phyloP scores from a whole-genome alignment of 163 green algal genomes.

The Prototheca stagnorum region DNA sequence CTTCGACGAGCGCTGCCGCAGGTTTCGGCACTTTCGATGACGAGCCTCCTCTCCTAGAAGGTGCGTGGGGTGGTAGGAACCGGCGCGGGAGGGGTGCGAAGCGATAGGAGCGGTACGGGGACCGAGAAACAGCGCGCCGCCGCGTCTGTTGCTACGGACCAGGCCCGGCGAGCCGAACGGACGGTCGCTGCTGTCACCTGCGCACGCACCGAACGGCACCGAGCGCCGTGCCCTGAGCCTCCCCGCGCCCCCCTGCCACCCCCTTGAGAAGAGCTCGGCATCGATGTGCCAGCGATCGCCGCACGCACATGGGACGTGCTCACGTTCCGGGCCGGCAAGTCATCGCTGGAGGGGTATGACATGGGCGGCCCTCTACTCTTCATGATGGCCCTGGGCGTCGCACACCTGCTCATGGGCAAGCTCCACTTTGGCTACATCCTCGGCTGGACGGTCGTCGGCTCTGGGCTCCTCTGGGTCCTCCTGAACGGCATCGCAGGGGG shows the following conservation, averaged over 20 bases:
- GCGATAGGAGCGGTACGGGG: no score
- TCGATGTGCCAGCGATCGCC: constrained; percentile 67
- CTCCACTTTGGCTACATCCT: constrained; percentile 87
- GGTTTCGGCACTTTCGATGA: constrained; percentile 51
- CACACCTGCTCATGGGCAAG: constrained; percentile 79
- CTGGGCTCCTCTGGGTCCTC: constrained; percentile 58
- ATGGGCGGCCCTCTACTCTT: constrained; percentile 73
- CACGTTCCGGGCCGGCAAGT: constrained; percentile 29
- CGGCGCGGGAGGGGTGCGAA: no score
- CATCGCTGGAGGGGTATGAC: constrained; percentile 56
- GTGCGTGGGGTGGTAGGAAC: constrained; percentile 14
- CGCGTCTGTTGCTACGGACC: no score
- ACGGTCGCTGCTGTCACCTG: no score
- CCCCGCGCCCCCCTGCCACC: no score
- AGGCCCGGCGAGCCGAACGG: no score
- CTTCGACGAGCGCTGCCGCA: constrained; percentile 1
- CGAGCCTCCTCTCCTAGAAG: constrained; percentile 67
- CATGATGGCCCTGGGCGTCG: constrained; percentile 40
- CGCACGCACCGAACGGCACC: no score
- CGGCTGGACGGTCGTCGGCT: constrained; percentile 73
- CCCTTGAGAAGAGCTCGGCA: constrained; percentile 61
- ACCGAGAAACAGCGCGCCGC: no score
- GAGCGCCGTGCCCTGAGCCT: no score
- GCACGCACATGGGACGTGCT: constrained; percentile 49
- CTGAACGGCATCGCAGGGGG: constrained; percentile 47